A percentile compares a stretch with the other conserved stretches of the same genome.
Evolutionary conservation across 306 rosid genomes (phyloP).

Genomic region (Fagus crenata): DNA sequence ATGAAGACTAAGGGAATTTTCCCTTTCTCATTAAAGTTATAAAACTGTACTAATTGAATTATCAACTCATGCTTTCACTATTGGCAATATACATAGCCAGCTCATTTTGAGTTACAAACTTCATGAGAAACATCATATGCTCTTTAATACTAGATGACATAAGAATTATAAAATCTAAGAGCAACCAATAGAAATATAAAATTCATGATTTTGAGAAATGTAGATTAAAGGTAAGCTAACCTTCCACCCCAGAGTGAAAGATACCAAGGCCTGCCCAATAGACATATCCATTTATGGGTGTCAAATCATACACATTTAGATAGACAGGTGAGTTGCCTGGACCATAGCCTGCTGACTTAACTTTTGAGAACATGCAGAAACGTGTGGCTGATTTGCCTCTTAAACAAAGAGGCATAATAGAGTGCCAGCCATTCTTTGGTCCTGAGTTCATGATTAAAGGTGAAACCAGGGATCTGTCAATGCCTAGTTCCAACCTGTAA

Average conservation of each 20-base stretch:
- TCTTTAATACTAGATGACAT: background rate
- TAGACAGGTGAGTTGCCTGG: constrained; percentile 76
- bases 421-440: constrained; percentile 62
- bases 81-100: background rate
- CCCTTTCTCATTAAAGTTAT: background rate
- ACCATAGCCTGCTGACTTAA: constrained; percentile 52
- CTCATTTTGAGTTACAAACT: background rate
- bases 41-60: background rate
- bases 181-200: background rate
- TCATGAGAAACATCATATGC: background rate
- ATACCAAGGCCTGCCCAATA: constrained; percentile 96
- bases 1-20: background rate
- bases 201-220: constrained; percentile 1
- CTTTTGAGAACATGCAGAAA: constrained; percentile 73
- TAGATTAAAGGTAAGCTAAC: constrained; percentile 36
- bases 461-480: constrained; percentile 38
- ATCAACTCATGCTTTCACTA: background rate
- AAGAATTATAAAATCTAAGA: background rate
- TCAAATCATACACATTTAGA: constrained; percentile 91
- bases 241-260: constrained; percentile 92
- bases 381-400: constrained; percentile 65
- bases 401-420: constrained; percentile 68
- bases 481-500: constrained; percentile 49
- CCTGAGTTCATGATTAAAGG: constrained; percentile 69
- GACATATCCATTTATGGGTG: constrained; percentile 80